A percentile compares a stretch with the other conserved stretches of the same genome.
These are phyloP conservation scores for Nemania sp. DNA, from an alignment of 2,329 filamentous ascomycete genomes.

Conservation along the genomic window DNA sequence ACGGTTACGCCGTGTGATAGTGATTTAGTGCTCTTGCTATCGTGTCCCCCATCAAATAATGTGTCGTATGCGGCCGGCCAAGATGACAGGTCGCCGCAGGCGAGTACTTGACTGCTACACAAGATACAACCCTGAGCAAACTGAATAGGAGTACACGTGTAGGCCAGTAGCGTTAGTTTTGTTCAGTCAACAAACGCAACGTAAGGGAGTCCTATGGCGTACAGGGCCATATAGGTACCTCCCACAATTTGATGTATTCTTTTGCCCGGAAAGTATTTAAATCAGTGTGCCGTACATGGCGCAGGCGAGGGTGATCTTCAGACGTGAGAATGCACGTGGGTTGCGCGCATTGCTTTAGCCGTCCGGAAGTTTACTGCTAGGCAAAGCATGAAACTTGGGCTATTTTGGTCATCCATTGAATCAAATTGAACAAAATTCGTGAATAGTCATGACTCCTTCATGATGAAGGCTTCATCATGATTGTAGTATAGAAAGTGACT, in stretches of 20 bases:
- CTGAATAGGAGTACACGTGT: constrained; percentile 27
- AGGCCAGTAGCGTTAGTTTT: constrained; percentile 33
- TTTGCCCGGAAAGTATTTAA: not conserved
- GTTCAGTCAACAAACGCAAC: constrained; percentile 36
- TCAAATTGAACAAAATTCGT: not conserved
- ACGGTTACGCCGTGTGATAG: constrained; percentile 23
- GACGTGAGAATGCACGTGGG: constrained; percentile 8
- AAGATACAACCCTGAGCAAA: constrained; percentile 22
- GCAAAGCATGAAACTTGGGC: not conserved
- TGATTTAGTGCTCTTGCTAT: constrained; percentile 4
- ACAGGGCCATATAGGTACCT: constrained; percentile 24
- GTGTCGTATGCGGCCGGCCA: constrained; percentile 19
- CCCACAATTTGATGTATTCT: constrained; percentile 19
- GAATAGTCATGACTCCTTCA: not conserved
- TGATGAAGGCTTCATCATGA: not conserved
- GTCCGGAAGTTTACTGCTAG: constrained; percentile 8
- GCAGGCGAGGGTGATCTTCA: not conserved
- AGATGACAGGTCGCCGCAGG: constrained; percentile 17
- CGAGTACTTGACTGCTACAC: constrained; percentile 21
- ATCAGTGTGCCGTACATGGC: not conserved
- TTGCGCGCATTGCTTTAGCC: no score
- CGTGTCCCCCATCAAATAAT: constrained; percentile 19
- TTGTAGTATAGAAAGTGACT: constrained; percentile 13
- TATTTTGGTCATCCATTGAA: not conserved
- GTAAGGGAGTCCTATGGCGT: constrained; percentile 35